These are phyloP conservation scores for Cutaneotrichosporon daszewskae DNA, from an alignment of 1,284 basidiomycete genomes.

Conservation along the genomic window DNA sequence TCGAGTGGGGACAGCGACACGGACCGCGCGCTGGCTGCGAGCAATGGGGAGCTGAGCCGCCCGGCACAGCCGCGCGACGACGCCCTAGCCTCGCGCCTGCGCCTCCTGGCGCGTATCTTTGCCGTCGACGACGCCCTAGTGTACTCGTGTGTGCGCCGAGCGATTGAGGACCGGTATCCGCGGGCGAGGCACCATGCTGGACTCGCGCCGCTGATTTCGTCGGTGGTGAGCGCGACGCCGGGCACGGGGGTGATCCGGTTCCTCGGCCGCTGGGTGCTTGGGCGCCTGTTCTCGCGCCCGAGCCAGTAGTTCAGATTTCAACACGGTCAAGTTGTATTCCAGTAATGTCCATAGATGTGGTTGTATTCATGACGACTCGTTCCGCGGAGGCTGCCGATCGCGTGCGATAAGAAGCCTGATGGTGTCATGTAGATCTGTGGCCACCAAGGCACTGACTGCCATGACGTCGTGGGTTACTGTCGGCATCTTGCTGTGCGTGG, in stretches of 20 bases:
- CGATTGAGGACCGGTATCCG: slow-evolving; percentile 40
- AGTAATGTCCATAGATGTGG: neutral
- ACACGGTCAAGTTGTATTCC: neutral
- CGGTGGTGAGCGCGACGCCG: slow-evolving; percentile 24
- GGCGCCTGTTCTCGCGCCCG: slow-evolving; percentile 22
- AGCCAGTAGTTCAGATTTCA: neutral
- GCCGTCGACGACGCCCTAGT: slow-evolving; percentile 43
- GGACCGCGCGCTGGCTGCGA: slow-evolving; percentile 7
- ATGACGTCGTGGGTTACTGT: too few species aligned
- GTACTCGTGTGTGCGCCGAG: slow-evolving; percentile 36
- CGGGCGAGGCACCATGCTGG: slow-evolving; percentile 35
- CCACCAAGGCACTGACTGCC: too few species aligned
- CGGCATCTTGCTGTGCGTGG: too few species aligned
- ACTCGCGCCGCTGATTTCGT: slow-evolving; percentile 25
- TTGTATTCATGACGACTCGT: too few species aligned
- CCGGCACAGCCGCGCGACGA: neutral
- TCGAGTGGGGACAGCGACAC: slow-evolving; percentile 25
- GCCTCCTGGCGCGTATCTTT: slow-evolving; percentile 30
- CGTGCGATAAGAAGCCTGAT: too few species aligned
- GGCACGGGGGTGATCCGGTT: slow-evolving; percentile 24
- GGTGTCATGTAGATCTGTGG: too few species aligned
- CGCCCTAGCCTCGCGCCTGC: slow-evolving; percentile 21
- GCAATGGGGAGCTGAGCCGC: neutral
- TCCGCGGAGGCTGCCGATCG: too few species aligned
- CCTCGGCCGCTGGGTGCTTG: slow-evolving; percentile 31